These are phyloP conservation scores for Kwoniella dendrophila DNA, from an alignment of 768 basidiomycete genomes.

Conservation along the genomic window DNA sequence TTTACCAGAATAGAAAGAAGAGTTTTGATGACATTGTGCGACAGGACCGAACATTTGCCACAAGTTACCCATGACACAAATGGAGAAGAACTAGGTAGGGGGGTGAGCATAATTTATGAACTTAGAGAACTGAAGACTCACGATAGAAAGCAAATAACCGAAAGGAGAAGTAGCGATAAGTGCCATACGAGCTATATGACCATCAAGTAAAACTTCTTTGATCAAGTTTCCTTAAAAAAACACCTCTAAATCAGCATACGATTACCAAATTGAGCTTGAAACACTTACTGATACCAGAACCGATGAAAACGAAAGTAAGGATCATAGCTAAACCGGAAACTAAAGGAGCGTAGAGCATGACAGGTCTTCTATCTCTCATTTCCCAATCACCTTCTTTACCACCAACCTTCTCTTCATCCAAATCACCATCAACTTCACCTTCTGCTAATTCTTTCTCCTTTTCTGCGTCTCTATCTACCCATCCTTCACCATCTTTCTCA, in stretches of 20 bases:
- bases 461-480: conserved; percentile 38
- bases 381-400: conserved; percentile 44
- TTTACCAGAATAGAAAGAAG: conserved; percentile 52
- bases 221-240: conserved; percentile 64
- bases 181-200: conserved; percentile 65
- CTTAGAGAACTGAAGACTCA: conserved; percentile 16
- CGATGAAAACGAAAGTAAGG: conserved; percentile 47
- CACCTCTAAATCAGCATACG: background rate
- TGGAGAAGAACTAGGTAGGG: conserved; percentile 44
- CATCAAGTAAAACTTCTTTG: conserved; percentile 71
- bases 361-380: conserved; percentile 42
- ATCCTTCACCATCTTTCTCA: conserved; percentile 27
- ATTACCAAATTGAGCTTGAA: background rate
- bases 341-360: conserved; percentile 54
- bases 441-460: conserved; percentile 37
- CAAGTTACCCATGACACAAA: conserved; percentile 53
- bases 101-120: background rate
- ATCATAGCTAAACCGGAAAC: conserved; percentile 53
- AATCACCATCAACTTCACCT: conserved; percentile 38
- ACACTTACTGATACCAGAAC: conserved; percentile 55
- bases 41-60: conserved; percentile 56
- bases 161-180: conserved; percentile 71
- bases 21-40: conserved; percentile 53
- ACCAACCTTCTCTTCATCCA: conserved; percentile 31
- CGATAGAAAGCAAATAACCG: conserved; percentile 57